A percentile compares a stretch with the other conserved stretches of the same genome.
phyloP scores from a whole-genome alignment of 495 filamentous ascomycete species.

The Cercophora newfieldiana region DNA sequence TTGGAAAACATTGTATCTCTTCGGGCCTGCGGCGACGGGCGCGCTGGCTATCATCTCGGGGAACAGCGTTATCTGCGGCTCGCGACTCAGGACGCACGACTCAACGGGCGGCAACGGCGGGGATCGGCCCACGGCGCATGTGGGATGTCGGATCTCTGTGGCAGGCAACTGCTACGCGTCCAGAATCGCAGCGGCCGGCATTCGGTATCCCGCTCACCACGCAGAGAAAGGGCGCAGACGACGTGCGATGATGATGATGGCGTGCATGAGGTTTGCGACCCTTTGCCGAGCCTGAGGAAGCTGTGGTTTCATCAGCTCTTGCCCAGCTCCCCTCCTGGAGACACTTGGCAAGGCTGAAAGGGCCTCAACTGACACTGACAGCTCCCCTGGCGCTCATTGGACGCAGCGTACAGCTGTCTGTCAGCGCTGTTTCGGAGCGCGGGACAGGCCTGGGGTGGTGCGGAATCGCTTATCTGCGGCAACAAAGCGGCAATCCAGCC shows the following conservation, averaged over 20 bases:
- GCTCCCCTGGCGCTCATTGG: neutral
- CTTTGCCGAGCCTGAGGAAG: conserved; percentile 9
- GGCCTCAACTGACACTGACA: conserved; percentile 1
- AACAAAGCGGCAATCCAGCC: neutral
- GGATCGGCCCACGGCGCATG: neutral
- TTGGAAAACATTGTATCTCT: conserved; percentile 76
- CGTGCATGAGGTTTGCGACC: neutral
- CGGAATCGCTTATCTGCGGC: conserved; percentile 15
- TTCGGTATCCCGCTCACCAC: neutral
- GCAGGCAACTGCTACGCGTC: neutral
- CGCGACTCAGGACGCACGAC: neutral
- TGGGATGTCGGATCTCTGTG: neutral
- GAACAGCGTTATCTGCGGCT: neutral
- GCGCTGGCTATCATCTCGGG: conserved; percentile 18
- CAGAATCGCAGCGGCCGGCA: neutral
- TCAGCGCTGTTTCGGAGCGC: conserved; percentile 1
- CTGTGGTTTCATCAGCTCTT: conserved; percentile 10
- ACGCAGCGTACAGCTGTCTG: neutral
- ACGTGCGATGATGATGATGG: neutral
- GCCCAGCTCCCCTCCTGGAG: neutral
- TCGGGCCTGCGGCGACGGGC: conserved; percentile 7
- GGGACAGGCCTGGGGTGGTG: neutral
- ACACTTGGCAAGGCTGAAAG: conserved; percentile 16
- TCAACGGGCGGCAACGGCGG: neutral
- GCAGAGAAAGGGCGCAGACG: neutral